Conservation (phyloP, 1,284 basidiomycete species). For the Apiotrichum mycotoxinovorans region DNA sequence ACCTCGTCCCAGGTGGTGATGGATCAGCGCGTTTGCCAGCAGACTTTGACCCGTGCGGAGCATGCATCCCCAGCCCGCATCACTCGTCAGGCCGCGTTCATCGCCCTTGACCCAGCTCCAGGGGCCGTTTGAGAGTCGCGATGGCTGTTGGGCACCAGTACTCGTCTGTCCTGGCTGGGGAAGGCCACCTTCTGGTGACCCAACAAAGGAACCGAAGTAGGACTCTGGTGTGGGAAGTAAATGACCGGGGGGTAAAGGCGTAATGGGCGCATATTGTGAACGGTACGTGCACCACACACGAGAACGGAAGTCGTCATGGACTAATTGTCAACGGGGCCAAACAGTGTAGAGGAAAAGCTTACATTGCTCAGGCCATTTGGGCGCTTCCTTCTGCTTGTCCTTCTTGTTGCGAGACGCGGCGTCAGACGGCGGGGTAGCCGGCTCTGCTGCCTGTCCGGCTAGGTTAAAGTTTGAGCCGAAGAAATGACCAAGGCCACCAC, state of each 20-base stretch:
- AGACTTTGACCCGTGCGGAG: constrained; percentile 88
- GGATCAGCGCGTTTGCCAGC: constrained; percentile 80
- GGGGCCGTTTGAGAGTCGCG: constrained; percentile 18
- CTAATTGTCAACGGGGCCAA: constrained; percentile 54
- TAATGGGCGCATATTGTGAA: constrained; percentile 78
- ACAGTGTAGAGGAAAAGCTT: constrained; percentile 22
- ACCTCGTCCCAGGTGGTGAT: constrained; percentile 83
- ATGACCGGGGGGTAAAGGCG: constrained; percentile 53
- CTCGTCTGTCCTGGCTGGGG: background rate
- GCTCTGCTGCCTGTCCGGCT: constrained; percentile 6
- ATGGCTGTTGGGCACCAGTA: constrained; percentile 1
- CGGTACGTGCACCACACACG: constrained; percentile 89
- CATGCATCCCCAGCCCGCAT: constrained; percentile 99
- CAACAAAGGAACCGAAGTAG: constrained; percentile 55
- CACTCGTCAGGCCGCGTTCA: constrained; percentile 81
- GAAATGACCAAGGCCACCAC: constrained; percentile 44
- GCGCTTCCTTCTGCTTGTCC: constrained; percentile 31
- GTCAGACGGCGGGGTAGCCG: constrained; percentile 9
- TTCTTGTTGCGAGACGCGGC: constrained; percentile 18
- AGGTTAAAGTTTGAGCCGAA: constrained; percentile 27
- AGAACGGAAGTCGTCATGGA: constrained; percentile 85
- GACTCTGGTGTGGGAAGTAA: constrained; percentile 40
- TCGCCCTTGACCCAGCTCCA: constrained; percentile 50
- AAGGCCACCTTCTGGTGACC: background rate
- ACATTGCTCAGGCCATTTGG: constrained; percentile 49